Base-by-base conservation (phyloP, 164 flowering plant species). In the Cinnamomum micranthum region DNA sequence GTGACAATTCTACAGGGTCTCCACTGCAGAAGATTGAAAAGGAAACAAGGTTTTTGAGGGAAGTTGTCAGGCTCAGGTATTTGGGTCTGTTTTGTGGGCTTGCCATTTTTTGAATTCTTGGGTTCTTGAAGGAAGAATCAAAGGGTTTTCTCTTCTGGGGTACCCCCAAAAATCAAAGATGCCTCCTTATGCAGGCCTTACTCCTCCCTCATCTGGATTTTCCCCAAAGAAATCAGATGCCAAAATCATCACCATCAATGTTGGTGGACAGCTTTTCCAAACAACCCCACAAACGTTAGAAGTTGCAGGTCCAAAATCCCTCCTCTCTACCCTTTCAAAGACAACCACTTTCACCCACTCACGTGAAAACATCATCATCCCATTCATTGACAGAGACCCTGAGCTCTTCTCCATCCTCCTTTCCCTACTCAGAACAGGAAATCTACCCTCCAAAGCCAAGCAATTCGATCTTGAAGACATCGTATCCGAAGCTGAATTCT, bases 211-310 rank as follows among this genome's bases (percentile, higher is more conserved):
- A 4, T 47, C 71, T 76, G 86, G 75, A 24, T 24, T 74, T 52
- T 19, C 28, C 17, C 73, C 71, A 41, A 79, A 79, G 55, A 80
- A 76, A 22, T 66, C 82, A 10, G 88, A 83, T 3, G 75, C 90
- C 22, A 86, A 86, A 73, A 71, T 94, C 0, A 80, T 92, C 73
- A 84, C 94, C 65, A 80, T 96, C 52, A 86, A 96, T 60, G 97
- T 96, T 2, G 98, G 99, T 25, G 99, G 98, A n/a, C 90, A 89
- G 71, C 81, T 91, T 27, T 96, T 96, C 69, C 99, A 94, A 65
- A 92, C 98, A 47, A 92, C 97, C 71, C 86, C 85, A 55, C 97
- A 92, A 74, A 94, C 98, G 82, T 86, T 96, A 31, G 13, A 82
- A 70, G 76, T 74, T 5, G 88, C 94, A n/a, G 97, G 97, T 6